phyloP scores from a whole-genome alignment of 148 eudicot species.

The Linanthus parryae region DNA sequence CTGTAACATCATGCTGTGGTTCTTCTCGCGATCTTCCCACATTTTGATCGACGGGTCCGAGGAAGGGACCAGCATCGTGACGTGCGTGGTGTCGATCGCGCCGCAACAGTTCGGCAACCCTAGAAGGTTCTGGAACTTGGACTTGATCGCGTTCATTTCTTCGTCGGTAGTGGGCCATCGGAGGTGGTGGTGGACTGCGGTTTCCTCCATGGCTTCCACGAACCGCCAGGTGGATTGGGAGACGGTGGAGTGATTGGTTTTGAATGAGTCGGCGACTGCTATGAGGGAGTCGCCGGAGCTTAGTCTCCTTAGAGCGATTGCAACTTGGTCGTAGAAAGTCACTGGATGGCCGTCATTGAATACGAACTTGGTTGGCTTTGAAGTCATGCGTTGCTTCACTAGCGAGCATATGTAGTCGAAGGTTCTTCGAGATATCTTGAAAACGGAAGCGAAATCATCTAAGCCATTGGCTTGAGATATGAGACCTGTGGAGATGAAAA shows the following conservation, averaged over 20 bases:
- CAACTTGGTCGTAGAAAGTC: conserved; percentile 59
- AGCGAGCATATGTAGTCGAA: conserved; percentile 70
- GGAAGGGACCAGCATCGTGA: conserved; percentile 53
- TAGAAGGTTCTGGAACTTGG: conserved; percentile 59
- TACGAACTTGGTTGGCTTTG: conserved; percentile 42
- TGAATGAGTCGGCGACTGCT: conserved; percentile 35
- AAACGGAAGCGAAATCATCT: conserved; percentile 10
- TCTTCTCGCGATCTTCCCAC: conserved; percentile 61
- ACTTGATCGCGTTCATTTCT: conserved; percentile 49
- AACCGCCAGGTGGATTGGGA: conserved; percentile 10
- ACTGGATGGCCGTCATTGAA: conserved; percentile 48
- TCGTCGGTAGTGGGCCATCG: conserved; percentile 67
- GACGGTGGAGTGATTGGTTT: conserved; percentile 8
- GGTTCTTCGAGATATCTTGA: conserved; percentile 60
- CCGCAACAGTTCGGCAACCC: conserved; percentile 93
- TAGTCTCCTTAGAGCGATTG: conserved; percentile 73
- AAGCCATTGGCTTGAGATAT: neutral
- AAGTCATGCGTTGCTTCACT: conserved; percentile 42
- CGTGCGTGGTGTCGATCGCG: conserved; percentile 75
- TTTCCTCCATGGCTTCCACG: conserved; percentile 7
- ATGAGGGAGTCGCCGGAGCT: conserved; percentile 66
- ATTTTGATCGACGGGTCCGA: conserved; percentile 45
- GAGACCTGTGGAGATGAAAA: neutral
- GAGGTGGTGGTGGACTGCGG: conserved; percentile 68
- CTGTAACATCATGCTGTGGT: conserved; percentile 84